These are phyloP conservation scores for Cyclostephanos invisitatus DNA, from an alignment of 108 stramenopile species.

Conservation along the genomic window DNA sequence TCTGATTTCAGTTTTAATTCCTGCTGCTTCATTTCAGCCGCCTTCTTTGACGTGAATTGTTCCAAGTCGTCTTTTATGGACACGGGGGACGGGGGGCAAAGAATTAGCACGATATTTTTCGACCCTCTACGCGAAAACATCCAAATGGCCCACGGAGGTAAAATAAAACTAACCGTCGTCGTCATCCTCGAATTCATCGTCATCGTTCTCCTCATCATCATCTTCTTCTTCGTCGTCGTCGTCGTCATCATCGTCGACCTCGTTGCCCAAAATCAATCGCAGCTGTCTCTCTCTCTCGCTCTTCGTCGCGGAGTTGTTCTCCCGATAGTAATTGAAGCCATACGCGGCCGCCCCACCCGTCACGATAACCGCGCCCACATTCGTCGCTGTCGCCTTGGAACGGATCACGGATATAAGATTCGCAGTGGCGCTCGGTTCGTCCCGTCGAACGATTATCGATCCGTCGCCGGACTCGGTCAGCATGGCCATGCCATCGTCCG, in stretches of 20 bases:
- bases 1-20: conserved; percentile 12
- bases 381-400: conserved; percentile 44
- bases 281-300: conserved; percentile 74
- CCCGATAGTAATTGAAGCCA: conserved; percentile 56
- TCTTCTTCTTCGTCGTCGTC: conserved; percentile 27
- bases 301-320: conserved; percentile 57
- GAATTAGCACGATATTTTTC: not conserved
- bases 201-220: conserved; percentile 33
- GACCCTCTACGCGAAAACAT: not conserved
- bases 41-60: conserved; percentile 3
- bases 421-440: not conserved
- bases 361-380: conserved; percentile 53
- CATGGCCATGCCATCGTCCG: conserved; percentile 20
- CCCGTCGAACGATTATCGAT: not conserved
- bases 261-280: conserved; percentile 65
- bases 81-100: not conserved
- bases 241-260: conserved; percentile 49
- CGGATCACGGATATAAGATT: not conserved
- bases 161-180: conserved; percentile 11
- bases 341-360: conserved; percentile 60
- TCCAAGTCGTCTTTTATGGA: conserved; percentile 4
- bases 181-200: conserved; percentile 5
- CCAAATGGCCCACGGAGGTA: not conserved
- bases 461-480: conserved; percentile 4
- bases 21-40: not conserved